Evolutionary conservation across 2,329 filamentous ascomycete species (phyloP).

Genomic region (Metarhizium robertsii): DNA sequence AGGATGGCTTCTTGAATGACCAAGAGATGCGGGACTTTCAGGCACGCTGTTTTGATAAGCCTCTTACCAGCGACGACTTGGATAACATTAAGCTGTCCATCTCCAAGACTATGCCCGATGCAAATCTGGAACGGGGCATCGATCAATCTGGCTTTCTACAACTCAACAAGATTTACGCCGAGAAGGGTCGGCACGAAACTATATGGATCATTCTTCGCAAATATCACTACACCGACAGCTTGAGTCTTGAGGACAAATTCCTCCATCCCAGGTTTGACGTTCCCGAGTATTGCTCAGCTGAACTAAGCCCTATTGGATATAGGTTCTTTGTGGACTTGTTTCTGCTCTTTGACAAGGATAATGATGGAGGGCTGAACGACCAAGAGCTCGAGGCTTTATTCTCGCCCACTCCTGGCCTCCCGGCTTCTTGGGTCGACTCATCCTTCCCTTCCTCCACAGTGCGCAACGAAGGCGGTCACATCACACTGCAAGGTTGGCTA

Average conservation of each 20-base stretch:
- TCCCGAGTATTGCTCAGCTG: conserved; percentile 81
- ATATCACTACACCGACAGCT: conserved; percentile 91
- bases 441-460: conserved; percentile 91
- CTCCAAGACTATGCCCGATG: conserved; percentile 54
- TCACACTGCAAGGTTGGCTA: conserved; percentile 94
- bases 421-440: conserved; percentile 76
- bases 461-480: conserved; percentile 87
- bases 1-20: conserved; percentile 86
- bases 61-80: conserved; percentile 70
- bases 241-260: conserved; percentile 85
- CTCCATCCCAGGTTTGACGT: conserved; percentile 92
- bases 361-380: conserved; percentile 87
- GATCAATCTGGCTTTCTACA: conserved; percentile 77
- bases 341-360: conserved; percentile 91
- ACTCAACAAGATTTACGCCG: conserved; percentile 90
- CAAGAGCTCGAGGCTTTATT: conserved; percentile 79
- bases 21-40: conserved; percentile 88
- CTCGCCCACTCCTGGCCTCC: conserved; percentile 83
- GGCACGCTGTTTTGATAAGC: conserved; percentile 82
- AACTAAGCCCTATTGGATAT: conserved; percentile 89
- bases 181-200: conserved; percentile 95
- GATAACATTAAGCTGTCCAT: conserved; percentile 88
- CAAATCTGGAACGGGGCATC: conserved; percentile 61
- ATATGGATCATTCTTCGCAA: conserved; percentile 96
- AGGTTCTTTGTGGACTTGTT: conserved; percentile 97